A percentile compares a stretch with the other conserved stretches of the same genome.
Conservation (phyloP, 176 grass and related monocot genomes). For the Puya raimondii region DNA sequence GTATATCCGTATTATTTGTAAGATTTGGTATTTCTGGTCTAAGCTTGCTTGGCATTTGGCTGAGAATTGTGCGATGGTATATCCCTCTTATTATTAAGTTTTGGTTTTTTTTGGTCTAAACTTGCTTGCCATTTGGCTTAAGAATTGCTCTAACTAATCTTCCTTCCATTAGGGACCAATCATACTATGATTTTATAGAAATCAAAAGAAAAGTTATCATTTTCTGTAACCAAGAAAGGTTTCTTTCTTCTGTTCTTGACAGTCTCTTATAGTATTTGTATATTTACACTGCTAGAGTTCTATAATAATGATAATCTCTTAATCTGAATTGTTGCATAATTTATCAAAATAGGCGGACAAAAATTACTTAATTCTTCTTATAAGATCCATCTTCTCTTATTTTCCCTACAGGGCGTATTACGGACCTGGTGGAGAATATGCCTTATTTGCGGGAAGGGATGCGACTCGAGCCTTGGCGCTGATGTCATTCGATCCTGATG, state of each 20-base stretch:
- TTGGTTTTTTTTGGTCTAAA: not conserved
- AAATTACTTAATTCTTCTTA: too few relatives aligned
- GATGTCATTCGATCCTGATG: conserved; percentile 46
- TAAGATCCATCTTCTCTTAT: too few relatives aligned
- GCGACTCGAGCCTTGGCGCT: conserved; percentile 40
- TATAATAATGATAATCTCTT: too few relatives aligned
- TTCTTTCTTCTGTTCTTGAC: not conserved
- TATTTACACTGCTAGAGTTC: too few relatives aligned
- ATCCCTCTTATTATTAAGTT: not conserved
- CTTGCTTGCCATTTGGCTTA: not conserved
- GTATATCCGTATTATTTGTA: too few relatives aligned
- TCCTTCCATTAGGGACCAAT: not conserved
- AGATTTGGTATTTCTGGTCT: too few relatives aligned
- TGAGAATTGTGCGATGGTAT: too few relatives aligned
- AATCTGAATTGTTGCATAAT: too few relatives aligned
- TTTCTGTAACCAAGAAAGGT: not conserved
- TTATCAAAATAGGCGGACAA: too few relatives aligned
- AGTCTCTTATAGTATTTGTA: not conserved
- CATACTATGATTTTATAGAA: not conserved
- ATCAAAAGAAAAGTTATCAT: not conserved
- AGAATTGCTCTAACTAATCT: not conserved
- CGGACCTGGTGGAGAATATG: conserved; percentile 8
- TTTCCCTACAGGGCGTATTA: too few relatives aligned
- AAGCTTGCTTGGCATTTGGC: too few relatives aligned
- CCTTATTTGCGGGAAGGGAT: conserved; percentile 36